Conservation (phyloP, 805 yeast species). For the Saturnispora kantuleensis region DNA sequence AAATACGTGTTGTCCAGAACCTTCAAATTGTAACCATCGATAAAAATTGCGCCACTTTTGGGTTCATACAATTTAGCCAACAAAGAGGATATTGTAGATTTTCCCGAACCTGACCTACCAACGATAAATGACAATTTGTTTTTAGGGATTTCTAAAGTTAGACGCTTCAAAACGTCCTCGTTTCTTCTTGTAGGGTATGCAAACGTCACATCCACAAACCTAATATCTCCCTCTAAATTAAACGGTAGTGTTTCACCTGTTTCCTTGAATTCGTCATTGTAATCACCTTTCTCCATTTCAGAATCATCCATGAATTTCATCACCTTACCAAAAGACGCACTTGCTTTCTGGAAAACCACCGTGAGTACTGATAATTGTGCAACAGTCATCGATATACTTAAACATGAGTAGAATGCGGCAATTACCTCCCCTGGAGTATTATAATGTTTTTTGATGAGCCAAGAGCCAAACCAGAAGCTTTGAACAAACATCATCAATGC, state of each 20-base stretch:
- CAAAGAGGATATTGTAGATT: slow-evolving; percentile 67
- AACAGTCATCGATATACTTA: slow-evolving; percentile 57
- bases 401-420: slow-evolving; percentile 76
- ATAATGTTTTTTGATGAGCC: slow-evolving; percentile 43
- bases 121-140: slow-evolving; percentile 51
- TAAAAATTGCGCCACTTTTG: slow-evolving; percentile 42
- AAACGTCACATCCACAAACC: slow-evolving; percentile 49
- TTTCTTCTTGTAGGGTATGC: slow-evolving; percentile 48
- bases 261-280: background rate
- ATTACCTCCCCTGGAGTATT: slow-evolving; percentile 55
- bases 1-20: slow-evolving; percentile 42
- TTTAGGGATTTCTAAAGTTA: slow-evolving; percentile 37
- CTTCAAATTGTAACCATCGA: slow-evolving; percentile 44
- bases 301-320: slow-evolving; percentile 27
- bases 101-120: slow-evolving; percentile 91
- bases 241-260: slow-evolving; percentile 16
- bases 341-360: slow-evolving; percentile 59
- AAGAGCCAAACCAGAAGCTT: slow-evolving; percentile 86
- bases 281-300: slow-evolving; percentile 4
- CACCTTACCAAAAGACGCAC: slow-evolving; percentile 52
- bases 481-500: slow-evolving; percentile 74
- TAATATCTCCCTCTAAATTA: slow-evolving; percentile 38
- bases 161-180: slow-evolving; percentile 37
- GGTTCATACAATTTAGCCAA: slow-evolving; percentile 52
- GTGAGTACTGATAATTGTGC: slow-evolving; percentile 46